Evolutionary conservation across 2,329 filamentous ascomycete genomes (phyloP), one percentile per base, ranked within the genome.

Genomic region (Leptographium lundbergii): DNA sequence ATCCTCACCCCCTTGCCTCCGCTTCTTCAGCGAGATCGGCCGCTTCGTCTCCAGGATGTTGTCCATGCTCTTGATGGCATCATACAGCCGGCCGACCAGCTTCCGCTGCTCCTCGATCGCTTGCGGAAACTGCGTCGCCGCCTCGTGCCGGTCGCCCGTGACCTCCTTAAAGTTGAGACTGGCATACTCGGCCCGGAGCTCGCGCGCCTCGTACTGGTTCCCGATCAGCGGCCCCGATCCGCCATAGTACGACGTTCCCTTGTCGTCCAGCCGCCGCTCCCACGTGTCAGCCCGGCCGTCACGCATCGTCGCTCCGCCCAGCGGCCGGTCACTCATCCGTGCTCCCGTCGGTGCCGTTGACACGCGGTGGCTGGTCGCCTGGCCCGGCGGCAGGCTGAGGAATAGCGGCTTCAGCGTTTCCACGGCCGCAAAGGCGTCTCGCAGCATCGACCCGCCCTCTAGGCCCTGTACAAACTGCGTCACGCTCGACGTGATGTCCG

Each of bases 81-180:
- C 65, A 58, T 65, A 69, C 27, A 71, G 63, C 11, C 63, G 58
- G 13, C 60, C 62, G n/a, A 68, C 67, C 11, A 72, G 59, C 54
- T 19, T 9, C 19, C 55, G 56, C 57, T 65, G 64, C 53, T 66
- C 61, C 2, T 69, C 63, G 9, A 65, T 58, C 55, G 42, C 34
- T 29, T 50, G 19, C n/a, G 55, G 55, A 7, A 57, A 57, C 25
- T 45, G 17, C 59, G 60, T 25, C 53, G 34, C 22, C 48, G 48
- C 22, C 25, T 51, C 48, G 54, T 39, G 47, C 47, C 13, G 47
- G 22, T 52, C 54, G 36, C 25, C 39, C 47, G 11, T 24, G 34
- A 48, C 29, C 25, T 42, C 6, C 53, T 57, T 61, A 47, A 57
- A 63, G 25, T 61, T 39, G 9, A 61, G 61, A 57, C 62, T 61